Conservation (phyloP, 2,329 filamentous ascomycete species). For the Fusarium irregulare region DNA sequence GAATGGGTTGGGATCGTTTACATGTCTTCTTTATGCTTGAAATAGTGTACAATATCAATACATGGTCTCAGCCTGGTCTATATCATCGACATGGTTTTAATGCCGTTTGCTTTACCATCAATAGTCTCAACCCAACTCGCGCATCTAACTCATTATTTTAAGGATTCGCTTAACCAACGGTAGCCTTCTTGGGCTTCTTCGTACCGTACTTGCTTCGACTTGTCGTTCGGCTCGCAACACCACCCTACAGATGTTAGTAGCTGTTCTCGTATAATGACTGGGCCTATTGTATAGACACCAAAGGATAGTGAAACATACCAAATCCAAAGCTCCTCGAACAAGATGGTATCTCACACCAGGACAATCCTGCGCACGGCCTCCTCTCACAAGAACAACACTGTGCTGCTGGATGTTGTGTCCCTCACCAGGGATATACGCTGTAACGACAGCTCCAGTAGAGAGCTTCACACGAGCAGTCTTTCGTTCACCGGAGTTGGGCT, state of each 20-base stretch:
- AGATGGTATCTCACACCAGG: slow-evolving; percentile 97
- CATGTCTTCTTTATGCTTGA: slow-evolving; percentile 29
- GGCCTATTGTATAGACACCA: too few relatives aligned
- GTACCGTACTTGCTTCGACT: slow-evolving; percentile 97
- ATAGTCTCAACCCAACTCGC: neutral
- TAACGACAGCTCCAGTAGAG: slow-evolving; percentile 87
- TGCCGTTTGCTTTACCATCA: neutral
- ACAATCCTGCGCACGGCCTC: slow-evolving; percentile 94
- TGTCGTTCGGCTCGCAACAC: slow-evolving; percentile 85
- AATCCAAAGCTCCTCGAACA: slow-evolving; percentile 89
- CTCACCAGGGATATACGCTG: slow-evolving; percentile 95
- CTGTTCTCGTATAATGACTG: neutral
- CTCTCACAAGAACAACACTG: slow-evolving; percentile 94
- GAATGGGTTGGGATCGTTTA: slow-evolving; percentile 37
- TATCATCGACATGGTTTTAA: slow-evolving; percentile 20
- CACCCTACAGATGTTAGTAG: slow-evolving; percentile 70
- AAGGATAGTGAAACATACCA: slow-evolving; percentile 70
- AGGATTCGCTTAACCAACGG: slow-evolving; percentile 56
- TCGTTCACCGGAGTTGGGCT: slow-evolving; percentile 96
- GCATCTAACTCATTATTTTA: neutral
- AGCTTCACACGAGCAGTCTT: slow-evolving; percentile 94
- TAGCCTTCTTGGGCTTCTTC: slow-evolving; percentile 94
- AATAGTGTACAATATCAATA: slow-evolving; percentile 46
- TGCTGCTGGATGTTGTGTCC: slow-evolving; percentile 99
- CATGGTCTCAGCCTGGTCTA: slow-evolving; percentile 37